These are phyloP conservation scores for Dipteronia sinensis DNA, from an alignment of 345 rosid species.

Conservation along the genomic window DNA sequence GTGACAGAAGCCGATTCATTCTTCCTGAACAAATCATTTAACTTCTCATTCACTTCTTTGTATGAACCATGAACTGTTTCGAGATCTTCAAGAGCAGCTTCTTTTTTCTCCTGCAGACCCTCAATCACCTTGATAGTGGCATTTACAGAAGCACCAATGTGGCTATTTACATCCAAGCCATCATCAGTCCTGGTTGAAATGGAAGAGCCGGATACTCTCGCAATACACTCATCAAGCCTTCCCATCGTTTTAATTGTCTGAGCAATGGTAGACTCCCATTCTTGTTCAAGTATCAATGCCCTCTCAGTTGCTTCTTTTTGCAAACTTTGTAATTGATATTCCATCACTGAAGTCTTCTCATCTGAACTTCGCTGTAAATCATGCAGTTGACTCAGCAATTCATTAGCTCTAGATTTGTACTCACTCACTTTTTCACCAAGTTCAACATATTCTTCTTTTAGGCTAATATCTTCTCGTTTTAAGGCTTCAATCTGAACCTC, in stretches of 20 bases:
- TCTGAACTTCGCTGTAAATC: conserved; percentile 51
- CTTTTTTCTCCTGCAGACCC: conserved; percentile 59
- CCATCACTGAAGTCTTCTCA: conserved; percentile 42
- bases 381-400: conserved; percentile 61
- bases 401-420: conserved; percentile 40
- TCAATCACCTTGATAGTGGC: conserved; percentile 53
- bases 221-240: conserved; percentile 56
- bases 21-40: conserved; percentile 41
- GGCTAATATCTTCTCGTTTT: conserved; percentile 41
- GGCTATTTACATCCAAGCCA: conserved; percentile 45
- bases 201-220: conserved; percentile 30
- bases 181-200: conserved; percentile 28
- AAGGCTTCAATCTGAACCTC: conserved; percentile 47
- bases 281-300: conserved; percentile 53
- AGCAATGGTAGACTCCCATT: conserved; percentile 45
- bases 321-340: conserved; percentile 52
- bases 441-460: conserved; percentile 53
- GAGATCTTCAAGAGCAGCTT: conserved; percentile 42
- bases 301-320: conserved; percentile 55
- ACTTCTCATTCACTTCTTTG: conserved; percentile 56
- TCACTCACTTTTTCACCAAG: conserved; percentile 45
- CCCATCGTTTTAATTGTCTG: conserved; percentile 51
- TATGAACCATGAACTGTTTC: conserved; percentile 45
- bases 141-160: conserved; percentile 50
- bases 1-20: conserved; percentile 42